A percentile compares a stretch with the other conserved stretches of the same genome.
phyloP scores from a whole-genome alignment of 352 stramenopile species.

The Poterioochromonas sp. region DNA sequence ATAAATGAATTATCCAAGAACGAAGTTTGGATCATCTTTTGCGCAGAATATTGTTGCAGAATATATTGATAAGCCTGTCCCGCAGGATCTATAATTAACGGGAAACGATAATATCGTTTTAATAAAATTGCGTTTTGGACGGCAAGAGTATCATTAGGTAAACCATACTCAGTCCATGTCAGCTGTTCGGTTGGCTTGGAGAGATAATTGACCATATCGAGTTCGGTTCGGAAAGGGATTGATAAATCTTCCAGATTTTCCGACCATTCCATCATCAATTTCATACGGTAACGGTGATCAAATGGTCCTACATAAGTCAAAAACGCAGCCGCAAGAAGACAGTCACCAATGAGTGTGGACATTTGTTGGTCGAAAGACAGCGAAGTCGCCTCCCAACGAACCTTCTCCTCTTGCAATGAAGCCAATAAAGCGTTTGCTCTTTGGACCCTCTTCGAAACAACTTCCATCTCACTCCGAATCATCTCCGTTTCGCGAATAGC shows the following conservation, averaged over 20 bases:
- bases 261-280: slow-evolving; percentile 86
- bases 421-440: slow-evolving; percentile 93
- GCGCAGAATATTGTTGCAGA: slow-evolving; percentile 81
- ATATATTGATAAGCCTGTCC: slow-evolving; percentile 95
- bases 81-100: slow-evolving; percentile 96
- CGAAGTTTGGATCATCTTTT: slow-evolving; percentile 92
- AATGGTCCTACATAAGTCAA: slow-evolving; percentile 97
- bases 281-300: slow-evolving; percentile 88
- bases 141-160: slow-evolving; percentile 92
- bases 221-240: slow-evolving; percentile 66
- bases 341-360: slow-evolving; percentile 91
- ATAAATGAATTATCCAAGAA: slow-evolving; percentile 99
- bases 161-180: slow-evolving; percentile 67
- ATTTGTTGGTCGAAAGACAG: slow-evolving; percentile 92
- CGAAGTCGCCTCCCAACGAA: slow-evolving; percentile 92
- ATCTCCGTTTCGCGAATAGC: slow-evolving; percentile 94
- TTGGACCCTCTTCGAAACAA: slow-evolving; percentile 79
- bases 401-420: slow-evolving; percentile 91
- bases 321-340: slow-evolving; percentile 86
- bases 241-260: slow-evolving; percentile 82
- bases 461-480: slow-evolving; percentile 95
- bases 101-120: slow-evolving; percentile 89
- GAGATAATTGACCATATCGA: slow-evolving; percentile 89
- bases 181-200: slow-evolving; percentile 84
- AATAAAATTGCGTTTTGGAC: slow-evolving; percentile 99